These are phyloP conservation scores for Synchytrium microbalum DNA, from an alignment of 371 early-diverging fungal species.

Conservation along the genomic window DNA sequence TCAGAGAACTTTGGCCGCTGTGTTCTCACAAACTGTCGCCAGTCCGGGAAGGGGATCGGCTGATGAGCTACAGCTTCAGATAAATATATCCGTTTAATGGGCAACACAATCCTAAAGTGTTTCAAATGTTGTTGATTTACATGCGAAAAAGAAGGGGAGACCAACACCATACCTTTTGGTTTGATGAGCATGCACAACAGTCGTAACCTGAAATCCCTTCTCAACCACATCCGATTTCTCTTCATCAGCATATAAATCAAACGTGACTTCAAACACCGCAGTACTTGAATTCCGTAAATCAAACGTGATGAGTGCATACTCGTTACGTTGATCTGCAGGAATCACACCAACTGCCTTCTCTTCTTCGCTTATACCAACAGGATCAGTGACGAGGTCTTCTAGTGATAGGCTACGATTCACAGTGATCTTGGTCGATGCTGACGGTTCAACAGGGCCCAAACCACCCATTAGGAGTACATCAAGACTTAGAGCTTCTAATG, in stretches of 20 bases:
- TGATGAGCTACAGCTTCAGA: slow-evolving; percentile 34
- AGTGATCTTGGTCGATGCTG: slow-evolving; percentile 1
- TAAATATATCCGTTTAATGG: slow-evolving; percentile 55
- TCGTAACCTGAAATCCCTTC: slow-evolving; percentile 15
- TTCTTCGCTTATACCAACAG: slow-evolving; percentile 1
- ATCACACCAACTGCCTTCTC: slow-evolving; percentile 2
- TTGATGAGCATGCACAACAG: slow-evolving; percentile 43
- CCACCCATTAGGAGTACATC: slow-evolving; percentile 41
- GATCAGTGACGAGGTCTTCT: slow-evolving; percentile 30
- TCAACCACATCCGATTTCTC: slow-evolving; percentile 8
- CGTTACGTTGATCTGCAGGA: slow-evolving; percentile 15
- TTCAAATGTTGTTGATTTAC: background rate
- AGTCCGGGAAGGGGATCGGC: slow-evolving; percentile 64
- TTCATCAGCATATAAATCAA: slow-evolving; percentile 54
- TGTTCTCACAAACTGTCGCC: slow-evolving; percentile 70
- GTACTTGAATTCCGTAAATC: slow-evolving; percentile 74
- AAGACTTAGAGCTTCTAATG: slow-evolving; percentile 56
- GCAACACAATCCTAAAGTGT: slow-evolving; percentile 53
- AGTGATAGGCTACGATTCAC: slow-evolving; percentile 23
- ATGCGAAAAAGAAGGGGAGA: background rate
- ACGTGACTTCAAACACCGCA: slow-evolving; percentile 56
- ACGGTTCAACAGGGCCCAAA: slow-evolving; percentile 6
- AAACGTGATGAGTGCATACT: slow-evolving; percentile 64
- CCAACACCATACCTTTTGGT: slow-evolving; percentile 42
- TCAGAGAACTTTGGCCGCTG: slow-evolving; percentile 41